Evolutionary conservation across 2,329 filamentous ascomycete genomes (phyloP), one percentile per base, ranked within the genome.

Genomic region (Onygenales sp.): DNA sequence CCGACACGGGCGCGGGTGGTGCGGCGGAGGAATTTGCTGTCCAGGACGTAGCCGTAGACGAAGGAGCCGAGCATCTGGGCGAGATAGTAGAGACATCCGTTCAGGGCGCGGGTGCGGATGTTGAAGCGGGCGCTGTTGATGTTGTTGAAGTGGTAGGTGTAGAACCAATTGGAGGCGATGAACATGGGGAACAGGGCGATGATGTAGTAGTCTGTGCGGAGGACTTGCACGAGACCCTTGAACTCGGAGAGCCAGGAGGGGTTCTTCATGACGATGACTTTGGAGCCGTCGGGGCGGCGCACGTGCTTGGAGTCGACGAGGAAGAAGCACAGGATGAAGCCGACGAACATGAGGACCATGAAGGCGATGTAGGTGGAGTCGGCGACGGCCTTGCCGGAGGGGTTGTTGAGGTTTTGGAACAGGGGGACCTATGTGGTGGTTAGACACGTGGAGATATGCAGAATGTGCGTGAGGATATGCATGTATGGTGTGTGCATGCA

Each of bases 361-460:
- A 95, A 93, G 42, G 84, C 89, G 53, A 91, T 82, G 63, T 94
- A 95, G n/a, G 89, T 94, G 52, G 87, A 89, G 62, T 91, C 85
- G 46, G 70, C 72, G 45, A 77, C 74, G 11, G 58, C 61, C 33
- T 70, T 71, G 27, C 64, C 65, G 6, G 59, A 65, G 17, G 5
- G 4, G 45, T 64, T 67, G 54, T 76, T 70, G 53, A 76, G 63
- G 46, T 76, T 77, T 56, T 76, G 69, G 11, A 69, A 73, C 5
- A 77, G 66, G 3, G 74, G 73, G 33, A 76, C 64, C 66, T 74
- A 51, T 38, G 21, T 6, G 17, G 17, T 7, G 13, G 13, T 33
- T 31, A 10, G n/a, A 9, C 2, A 33, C 10, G 51, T 46, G 38
- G 48, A 42, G 48, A 32, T 7, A 11, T n/a, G 21, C 3, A 5